Evolutionary conservation across 768 basidiomycete species (phyloP).

Genomic region (Artomyces pyxidatus): DNA sequence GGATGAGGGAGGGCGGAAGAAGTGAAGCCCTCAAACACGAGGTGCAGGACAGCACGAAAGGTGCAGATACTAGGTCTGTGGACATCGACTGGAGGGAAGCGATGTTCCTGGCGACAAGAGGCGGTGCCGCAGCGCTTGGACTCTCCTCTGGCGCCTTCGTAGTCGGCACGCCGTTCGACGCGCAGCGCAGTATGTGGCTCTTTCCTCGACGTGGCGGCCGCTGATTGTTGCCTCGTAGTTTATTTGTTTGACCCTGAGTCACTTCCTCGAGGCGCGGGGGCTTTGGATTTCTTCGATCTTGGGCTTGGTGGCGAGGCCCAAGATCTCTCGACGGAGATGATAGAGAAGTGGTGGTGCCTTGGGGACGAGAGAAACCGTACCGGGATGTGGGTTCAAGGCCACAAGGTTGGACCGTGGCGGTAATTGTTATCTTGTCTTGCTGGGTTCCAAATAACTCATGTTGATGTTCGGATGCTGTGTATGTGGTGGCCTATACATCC

Average conservation of each 20-base stretch:
- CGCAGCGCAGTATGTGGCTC: slow-evolving; percentile 54
- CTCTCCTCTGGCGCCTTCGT: slow-evolving; percentile 41
- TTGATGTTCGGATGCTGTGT: too few species aligned
- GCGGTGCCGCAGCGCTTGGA: slow-evolving; percentile 66
- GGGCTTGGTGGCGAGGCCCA: slow-evolving; percentile 5
- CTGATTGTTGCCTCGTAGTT: slow-evolving; percentile 1
- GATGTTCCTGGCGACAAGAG: slow-evolving; percentile 73
- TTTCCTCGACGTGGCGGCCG: slow-evolving; percentile 2
- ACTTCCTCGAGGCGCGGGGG: slow-evolving; percentile 41
- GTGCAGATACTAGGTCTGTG: slow-evolving; percentile 22
- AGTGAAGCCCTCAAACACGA: slow-evolving; percentile 16
- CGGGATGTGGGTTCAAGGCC: slow-evolving; percentile 73
- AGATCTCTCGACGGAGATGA: slow-evolving; percentile 36
- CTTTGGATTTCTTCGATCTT: slow-evolving; percentile 62
- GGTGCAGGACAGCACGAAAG: slow-evolving; percentile 1
- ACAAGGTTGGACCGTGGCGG: background rate
- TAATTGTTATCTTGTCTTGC: too few species aligned
- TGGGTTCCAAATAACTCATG: too few species aligned
- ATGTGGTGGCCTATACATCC: too few species aligned
- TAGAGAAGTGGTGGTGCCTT: slow-evolving; percentile 91
- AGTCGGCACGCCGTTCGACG: slow-evolving; percentile 64
- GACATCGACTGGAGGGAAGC: slow-evolving; percentile 77
- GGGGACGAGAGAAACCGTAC: slow-evolving; percentile 62
- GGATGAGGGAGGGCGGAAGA: slow-evolving; percentile 54
- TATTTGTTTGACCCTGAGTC: slow-evolving; percentile 14